Evolutionary conservation across 352 stramenopile species (phyloP), one percentile per base, ranked within the genome.

Genomic region (Pseudoperonospora humuli): DNA sequence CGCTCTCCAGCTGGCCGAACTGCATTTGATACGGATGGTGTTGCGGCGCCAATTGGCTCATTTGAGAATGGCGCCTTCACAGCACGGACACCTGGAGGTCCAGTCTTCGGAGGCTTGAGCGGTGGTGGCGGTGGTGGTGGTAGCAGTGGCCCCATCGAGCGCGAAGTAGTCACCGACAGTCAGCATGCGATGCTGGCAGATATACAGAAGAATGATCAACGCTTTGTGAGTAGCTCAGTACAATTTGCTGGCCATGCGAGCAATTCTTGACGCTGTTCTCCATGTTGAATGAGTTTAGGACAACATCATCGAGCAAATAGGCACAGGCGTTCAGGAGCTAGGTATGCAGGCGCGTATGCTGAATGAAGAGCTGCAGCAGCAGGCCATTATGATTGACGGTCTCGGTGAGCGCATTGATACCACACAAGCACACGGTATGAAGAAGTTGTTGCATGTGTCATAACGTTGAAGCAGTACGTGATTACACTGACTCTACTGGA

Each of bases 331-430:
- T 14, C 72, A 88, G 45, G 72, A 80, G 23, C 66, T 93, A n/a
- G 75, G 75, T 7, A 70, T 84, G 43, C 61, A 90, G 8, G 80
- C 77, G 7, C 73, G 77, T 17, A 81, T 81, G 26, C 45, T 93
- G 15, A 87, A 90, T 41, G 75, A 93, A 34, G 80, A 93, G 55
- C 58, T 93, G 20, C 73, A 87, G 48, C 77, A 93, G 45, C 80
- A 93, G 39, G 82, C 73, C 40, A 85, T 93, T 45, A 93, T 93
- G 80, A 86, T 90, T 42, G 77, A 90, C 41, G 80, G 77, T 2
- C 63, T 93, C 19, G 66, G 84, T 38, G 71, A 87, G 28, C 64
- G 77, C 0, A 93, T 90, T 53, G 77, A 93, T 43, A 90, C 60
- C 7, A 90, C 80, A 19, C 70, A 74, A 40, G 71, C 67, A 24